A percentile compares a stretch with the other conserved stretches of the same genome.
Conservation (phyloP, 225 moss, liverwort and hornwort species). For the Takakia lepidozioides region DNA sequence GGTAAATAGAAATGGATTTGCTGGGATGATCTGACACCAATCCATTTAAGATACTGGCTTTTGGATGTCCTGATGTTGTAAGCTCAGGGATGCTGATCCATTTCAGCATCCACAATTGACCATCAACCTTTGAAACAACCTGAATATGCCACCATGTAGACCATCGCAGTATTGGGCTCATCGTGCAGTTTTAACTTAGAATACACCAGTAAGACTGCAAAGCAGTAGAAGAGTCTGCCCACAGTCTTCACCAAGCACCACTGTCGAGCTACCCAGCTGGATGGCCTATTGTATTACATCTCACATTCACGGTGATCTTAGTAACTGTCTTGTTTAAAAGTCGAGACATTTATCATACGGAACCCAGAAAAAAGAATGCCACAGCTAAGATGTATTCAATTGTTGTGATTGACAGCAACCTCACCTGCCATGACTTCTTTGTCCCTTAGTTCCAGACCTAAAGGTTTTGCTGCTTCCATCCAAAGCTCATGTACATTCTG, state of each 20-base stretch:
- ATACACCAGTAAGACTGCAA: not conserved
- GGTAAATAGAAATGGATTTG: not conserved
- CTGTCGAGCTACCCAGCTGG: no score
- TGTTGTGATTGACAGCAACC: not conserved
- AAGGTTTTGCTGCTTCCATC: constrained; percentile 62
- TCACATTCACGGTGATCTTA: no score
- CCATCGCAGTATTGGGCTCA: no score
- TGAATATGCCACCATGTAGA: not conserved
- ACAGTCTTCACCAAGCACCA: no score
- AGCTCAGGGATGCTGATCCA: not conserved
- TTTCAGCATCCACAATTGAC: not conserved
- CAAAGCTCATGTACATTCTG: constrained; percentile 68
- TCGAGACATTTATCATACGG: no score
- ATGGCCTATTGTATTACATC: no score
- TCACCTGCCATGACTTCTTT: constrained; percentile 33
- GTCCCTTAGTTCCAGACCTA: constrained; percentile 63
- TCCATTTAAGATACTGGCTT: no score
- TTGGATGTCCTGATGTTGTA: not conserved
- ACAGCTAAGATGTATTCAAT: no score
- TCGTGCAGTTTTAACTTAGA: not conserved
- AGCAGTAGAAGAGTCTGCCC: not conserved
- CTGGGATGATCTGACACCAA: no score
- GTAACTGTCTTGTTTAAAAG: no score
- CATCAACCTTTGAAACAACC: not conserved
- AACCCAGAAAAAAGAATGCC: no score